A percentile compares a stretch with the other conserved stretches of the same genome.
These are phyloP conservation scores for Trametes sp. DNA, from an alignment of 1,284 basidiomycete genomes.

Conservation along the genomic window DNA sequence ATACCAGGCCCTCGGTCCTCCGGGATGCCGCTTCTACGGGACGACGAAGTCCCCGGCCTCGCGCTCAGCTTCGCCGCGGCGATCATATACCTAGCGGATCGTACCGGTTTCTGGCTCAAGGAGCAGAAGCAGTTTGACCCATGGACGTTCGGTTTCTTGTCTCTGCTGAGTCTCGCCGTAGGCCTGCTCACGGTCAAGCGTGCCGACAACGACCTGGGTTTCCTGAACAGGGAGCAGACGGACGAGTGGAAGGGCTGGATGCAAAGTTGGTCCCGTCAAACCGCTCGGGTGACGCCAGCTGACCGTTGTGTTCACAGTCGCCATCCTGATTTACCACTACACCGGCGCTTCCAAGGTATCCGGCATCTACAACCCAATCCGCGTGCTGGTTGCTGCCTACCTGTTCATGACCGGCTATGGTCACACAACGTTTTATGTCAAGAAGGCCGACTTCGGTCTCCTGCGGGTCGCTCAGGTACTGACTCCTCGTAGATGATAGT, in stretches of 20 bases:
- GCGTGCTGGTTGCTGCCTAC: slow-evolving; percentile 88
- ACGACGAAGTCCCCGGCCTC: slow-evolving; percentile 53
- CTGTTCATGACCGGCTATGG: slow-evolving; percentile 85
- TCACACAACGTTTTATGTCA: slow-evolving; percentile 80
- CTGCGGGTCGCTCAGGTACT: slow-evolving; percentile 72
- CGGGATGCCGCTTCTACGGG: slow-evolving; percentile 47
- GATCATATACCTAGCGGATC: slow-evolving; percentile 80
- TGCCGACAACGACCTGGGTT: slow-evolving; percentile 83
- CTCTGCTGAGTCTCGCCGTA: slow-evolving; percentile 57
- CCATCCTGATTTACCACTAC: slow-evolving; percentile 90
- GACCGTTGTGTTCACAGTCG: slow-evolving; percentile 55
- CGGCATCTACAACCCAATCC: slow-evolving; percentile 90
- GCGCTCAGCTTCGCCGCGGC: slow-evolving; percentile 72
- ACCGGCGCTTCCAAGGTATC: slow-evolving; percentile 86
- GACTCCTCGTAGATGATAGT: neutral
- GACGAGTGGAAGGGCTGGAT: slow-evolving; percentile 98
- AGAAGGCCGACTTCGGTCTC: slow-evolving; percentile 87
- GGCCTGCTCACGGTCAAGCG: slow-evolving; percentile 75
- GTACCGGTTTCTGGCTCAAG: slow-evolving; percentile 85
- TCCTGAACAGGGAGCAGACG: slow-evolving; percentile 89
- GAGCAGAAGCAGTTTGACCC: slow-evolving; percentile 86
- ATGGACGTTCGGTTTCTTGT: slow-evolving; percentile 70
- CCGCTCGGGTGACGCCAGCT: neutral
- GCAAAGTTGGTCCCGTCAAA: slow-evolving; percentile 69
- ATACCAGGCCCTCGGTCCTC: slow-evolving; percentile 39